Evolutionary conservation across 2,329 filamentous ascomycete species (phyloP).

Genomic region (Penicillium aurantiogriseum): DNA sequence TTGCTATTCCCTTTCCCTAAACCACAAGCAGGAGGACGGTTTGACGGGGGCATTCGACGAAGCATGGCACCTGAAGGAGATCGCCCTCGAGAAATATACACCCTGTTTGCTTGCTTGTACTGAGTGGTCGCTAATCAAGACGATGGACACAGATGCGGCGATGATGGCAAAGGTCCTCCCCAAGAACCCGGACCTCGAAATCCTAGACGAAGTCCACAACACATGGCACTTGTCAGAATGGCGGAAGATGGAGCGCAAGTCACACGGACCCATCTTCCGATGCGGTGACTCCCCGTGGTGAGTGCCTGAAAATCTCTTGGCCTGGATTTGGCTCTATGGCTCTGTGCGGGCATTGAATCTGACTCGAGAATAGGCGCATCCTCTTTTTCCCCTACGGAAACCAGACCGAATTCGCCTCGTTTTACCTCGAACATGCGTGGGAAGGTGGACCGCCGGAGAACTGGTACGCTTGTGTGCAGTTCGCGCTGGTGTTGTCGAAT

Average conservation of each 20-base stretch:
- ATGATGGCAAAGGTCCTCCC: constrained; percentile 80
- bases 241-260: constrained; percentile 71
- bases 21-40: neutral
- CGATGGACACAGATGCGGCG: constrained; percentile 62
- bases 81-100: neutral
- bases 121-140: constrained; percentile 3
- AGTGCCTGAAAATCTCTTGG: constrained; percentile 32
- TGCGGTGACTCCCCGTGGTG: constrained; percentile 86
- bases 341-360: constrained; percentile 15
- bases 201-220: constrained; percentile 69
- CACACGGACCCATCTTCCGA: constrained; percentile 84
- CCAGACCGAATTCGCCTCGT: constrained; percentile 86
- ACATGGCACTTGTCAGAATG: constrained; percentile 90
- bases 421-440: constrained; percentile 95
- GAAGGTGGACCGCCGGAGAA: constrained; percentile 75
- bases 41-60: neutral
- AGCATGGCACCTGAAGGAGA: neutral
- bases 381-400: constrained; percentile 95
- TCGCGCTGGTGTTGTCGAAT: constrained; percentile 91
- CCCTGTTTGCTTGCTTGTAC: neutral
- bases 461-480: constrained; percentile 96
- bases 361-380: constrained; percentile 66
- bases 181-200: constrained; percentile 74
- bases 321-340: neutral
- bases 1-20: constrained; percentile 8